Conservation (phyloP, 31 red algal genomes). For the Bonnemaisonia californica region DNA sequence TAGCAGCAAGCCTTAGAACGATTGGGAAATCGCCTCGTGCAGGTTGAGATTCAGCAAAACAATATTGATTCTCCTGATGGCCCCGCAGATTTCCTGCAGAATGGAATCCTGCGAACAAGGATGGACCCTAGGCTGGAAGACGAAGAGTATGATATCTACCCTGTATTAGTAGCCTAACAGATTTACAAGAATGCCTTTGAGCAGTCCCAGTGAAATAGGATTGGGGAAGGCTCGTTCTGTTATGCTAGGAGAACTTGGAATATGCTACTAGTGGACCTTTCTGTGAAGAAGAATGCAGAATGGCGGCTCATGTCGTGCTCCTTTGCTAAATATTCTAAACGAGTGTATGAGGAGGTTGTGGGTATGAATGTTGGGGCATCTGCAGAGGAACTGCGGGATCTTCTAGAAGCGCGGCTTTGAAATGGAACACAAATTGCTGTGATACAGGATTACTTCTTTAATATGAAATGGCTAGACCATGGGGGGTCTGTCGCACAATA, state of each 20-base stretch:
- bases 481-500: too few relatives aligned
- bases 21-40: too few relatives aligned
- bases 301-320: not conserved
- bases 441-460: too few relatives aligned
- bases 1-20: too few relatives aligned
- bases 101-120: too few relatives aligned
- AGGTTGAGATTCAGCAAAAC: too few relatives aligned
- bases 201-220: not conserved
- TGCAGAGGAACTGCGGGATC: not conserved
- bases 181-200: conserved; percentile 23
- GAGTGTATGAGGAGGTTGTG: conserved; percentile 2
- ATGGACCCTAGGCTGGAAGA: too few relatives aligned
- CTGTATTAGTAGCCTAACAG: not conserved
- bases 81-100: too few relatives aligned
- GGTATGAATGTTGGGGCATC: not conserved
- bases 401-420: not conserved
- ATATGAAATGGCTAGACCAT: too few relatives aligned
- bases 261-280: not conserved
- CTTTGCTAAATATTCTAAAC: not conserved
- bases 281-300: not conserved
- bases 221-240: conserved; percentile 7
- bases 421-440: too few relatives aligned
- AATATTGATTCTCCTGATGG: too few relatives aligned
- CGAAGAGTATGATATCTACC: conserved; percentile 7
- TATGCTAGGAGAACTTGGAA: not conserved